Percentiles rank a stretch among this genome's conserved stretches.
Conservation (phyloP, 805 yeast species). For the Spathaspora gorwiae region DNA sequence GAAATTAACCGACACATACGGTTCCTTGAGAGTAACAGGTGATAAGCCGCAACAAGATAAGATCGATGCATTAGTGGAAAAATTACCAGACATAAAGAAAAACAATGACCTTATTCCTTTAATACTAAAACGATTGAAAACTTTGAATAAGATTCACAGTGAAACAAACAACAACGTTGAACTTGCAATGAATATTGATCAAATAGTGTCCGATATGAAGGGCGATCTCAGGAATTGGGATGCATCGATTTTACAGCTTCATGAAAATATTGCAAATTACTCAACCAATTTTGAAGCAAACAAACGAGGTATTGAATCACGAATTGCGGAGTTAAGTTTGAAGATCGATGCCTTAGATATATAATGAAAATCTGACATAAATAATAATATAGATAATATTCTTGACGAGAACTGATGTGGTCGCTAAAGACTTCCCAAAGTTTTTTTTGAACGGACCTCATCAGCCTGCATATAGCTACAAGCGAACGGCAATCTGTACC, state of each 20-base stretch:
- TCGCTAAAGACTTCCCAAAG: background rate
- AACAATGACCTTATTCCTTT: constrained; percentile 20
- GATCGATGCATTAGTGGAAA: constrained; percentile 22
- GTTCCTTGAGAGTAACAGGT: background rate
- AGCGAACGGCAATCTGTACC: no score
- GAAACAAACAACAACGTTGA: constrained; percentile 25
- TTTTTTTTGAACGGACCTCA: no score
- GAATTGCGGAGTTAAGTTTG: constrained; percentile 13
- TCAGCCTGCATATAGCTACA: no score
- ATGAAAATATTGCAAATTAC: constrained; percentile 19
- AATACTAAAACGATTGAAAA: constrained; percentile 23
- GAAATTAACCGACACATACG: constrained; percentile 1
- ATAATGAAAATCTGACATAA: background rate
- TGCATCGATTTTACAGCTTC: constrained; percentile 16
- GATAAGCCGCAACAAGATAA: constrained; percentile 6
- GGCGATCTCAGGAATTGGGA: constrained; percentile 30
- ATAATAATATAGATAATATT: background rate
- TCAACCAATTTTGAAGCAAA: constrained; percentile 20
- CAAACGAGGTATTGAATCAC: constrained; percentile 13
- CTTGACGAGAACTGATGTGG: background rate
- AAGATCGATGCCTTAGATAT: constrained; percentile 1
- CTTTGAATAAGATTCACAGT: constrained; percentile 29
- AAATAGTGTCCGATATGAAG: constrained; percentile 18
- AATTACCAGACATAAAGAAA: constrained; percentile 22
- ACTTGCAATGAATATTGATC: constrained; percentile 23